phyloP scores from a whole-genome alignment of 2,329 filamentous ascomycete species.

The Botrytis elliptica region DNA sequence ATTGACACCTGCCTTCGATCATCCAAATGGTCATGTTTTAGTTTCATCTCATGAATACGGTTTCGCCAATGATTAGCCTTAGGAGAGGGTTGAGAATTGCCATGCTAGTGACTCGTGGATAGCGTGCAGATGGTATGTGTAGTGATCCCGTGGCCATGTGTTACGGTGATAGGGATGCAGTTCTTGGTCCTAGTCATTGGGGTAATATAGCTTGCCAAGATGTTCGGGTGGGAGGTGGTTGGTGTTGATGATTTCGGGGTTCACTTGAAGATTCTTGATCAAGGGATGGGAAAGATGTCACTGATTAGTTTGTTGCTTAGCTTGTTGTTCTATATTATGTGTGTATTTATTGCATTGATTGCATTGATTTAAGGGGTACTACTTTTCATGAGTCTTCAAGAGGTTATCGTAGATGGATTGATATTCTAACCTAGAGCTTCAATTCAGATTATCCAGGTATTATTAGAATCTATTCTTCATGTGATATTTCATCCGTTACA shows the following conservation, averaged over 20 bases:
- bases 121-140: not conserved
- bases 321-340: not conserved
- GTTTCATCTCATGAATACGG: not conserved
- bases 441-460: not conserved
- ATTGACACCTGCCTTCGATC: not conserved
- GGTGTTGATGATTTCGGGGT: not conserved
- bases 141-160: slow-evolving; percentile 16
- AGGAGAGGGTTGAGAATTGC: not conserved
- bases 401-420: not conserved
- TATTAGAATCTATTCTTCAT: not conserved
- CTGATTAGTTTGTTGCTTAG: not conserved
- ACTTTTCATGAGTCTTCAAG: not conserved
- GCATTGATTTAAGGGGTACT: not conserved
- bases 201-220: not conserved
- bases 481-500: not conserved
- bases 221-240: not conserved
- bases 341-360: not conserved
- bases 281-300: not conserved
- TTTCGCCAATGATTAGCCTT: not conserved
- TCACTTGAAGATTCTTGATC: not conserved
- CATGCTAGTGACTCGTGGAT: slow-evolving; percentile 12
- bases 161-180: not conserved
- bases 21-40: slow-evolving; percentile 9
- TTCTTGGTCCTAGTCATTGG: not conserved
- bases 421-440: not conserved